These are phyloP conservation scores for Albugo laibachii DNA, from an alignment of 352 stramenopile species.

Conservation along the genomic window DNA sequence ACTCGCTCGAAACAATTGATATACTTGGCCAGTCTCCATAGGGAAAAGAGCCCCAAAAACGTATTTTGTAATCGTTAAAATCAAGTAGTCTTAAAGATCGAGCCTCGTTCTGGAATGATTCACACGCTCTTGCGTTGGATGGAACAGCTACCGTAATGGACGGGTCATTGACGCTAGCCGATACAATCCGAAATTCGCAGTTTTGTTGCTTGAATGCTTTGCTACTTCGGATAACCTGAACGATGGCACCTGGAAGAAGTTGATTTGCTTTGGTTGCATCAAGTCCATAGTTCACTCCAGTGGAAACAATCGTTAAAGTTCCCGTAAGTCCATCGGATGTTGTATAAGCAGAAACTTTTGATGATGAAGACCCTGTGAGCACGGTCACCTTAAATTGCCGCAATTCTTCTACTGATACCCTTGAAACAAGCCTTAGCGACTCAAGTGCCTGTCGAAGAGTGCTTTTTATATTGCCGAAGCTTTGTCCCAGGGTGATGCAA, in stretches of 20 bases:
- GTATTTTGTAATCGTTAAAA: conserved; percentile 49
- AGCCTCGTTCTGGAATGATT: conserved; percentile 20
- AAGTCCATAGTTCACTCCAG: conserved; percentile 10
- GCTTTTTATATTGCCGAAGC: conserved; percentile 28
- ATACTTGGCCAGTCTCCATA: conserved; percentile 53
- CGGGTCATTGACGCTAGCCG: background rate
- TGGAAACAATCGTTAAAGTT: conserved; percentile 18
- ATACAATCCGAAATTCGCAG: conserved; percentile 27
- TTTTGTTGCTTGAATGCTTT: conserved; percentile 42
- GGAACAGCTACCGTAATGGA: too few species aligned
- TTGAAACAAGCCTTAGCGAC: conserved; percentile 20
- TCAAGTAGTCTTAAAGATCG: conserved; percentile 37
- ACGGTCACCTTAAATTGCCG: conserved; percentile 37
- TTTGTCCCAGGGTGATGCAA: too few species aligned
- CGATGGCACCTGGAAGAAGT: conserved; percentile 16
- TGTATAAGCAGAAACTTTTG: conserved; percentile 21
- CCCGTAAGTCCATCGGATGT: conserved; percentile 2
- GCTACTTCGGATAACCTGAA: conserved; percentile 52
- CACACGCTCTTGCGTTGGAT: conserved; percentile 11
- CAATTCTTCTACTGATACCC: conserved; percentile 26
- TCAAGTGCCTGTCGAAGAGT: conserved; percentile 10
- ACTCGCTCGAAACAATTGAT: conserved; percentile 19
- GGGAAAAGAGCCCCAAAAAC: conserved; percentile 42
- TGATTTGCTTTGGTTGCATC: conserved; percentile 12
- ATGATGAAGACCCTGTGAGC: conserved; percentile 16